Base-by-base conservation (phyloP, 352 stramenopile genomes). In the Globisporangium paroecandrum region DNA sequence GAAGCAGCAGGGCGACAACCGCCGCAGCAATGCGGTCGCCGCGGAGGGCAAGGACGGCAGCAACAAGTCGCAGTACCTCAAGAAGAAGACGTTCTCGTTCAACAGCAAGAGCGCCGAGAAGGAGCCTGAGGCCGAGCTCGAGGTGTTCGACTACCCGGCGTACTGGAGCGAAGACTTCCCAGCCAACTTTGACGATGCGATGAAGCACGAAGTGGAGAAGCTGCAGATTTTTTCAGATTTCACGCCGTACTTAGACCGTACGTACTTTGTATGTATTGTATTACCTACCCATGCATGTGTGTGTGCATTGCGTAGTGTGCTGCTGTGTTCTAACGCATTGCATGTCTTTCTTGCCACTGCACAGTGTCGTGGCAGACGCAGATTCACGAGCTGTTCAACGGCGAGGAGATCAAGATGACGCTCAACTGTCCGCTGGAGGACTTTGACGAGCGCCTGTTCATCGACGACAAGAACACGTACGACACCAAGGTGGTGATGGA, bases 121-220 rank as follows among this genome's bases (percentile, higher is more conserved):
- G 32, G 74, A 85, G 64, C 65, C 68, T 20, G 70, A 77, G 57
- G 66, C 71, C 51, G 69, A 76, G 25, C 74, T 90, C 13, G 86
- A 94, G 72, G 70, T 82, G 41, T 94, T 94, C 63, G 81, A 77
- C 8, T 83, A 91, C 74, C 86, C 86, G 3, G 78, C 81, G 56
- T 94, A 91, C 74, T 94, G 82, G 82, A 71, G 80, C 65, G 77
- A 87, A 32, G 86, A 94, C 72, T 94, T 89, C 58, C 86, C 86
- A 0, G 64, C 58, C 46, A 76, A 77, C 53, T 94, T 94, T 70
- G 82, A 89, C 65, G 76, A 93, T 58, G 72, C 69, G 25, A 94
- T 94, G 86, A 94, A 94, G 80, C 86, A 94, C 77, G 86, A 94
- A 65, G 83, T 94, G 62, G 83, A 94, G 69, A 94, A 93, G 73